A percentile compares a stretch with the other conserved stretches of the same genome.
These are phyloP conservation scores for Fraxinus floribunda DNA, from an alignment of 305 asterid species.

Conservation along the genomic window DNA sequence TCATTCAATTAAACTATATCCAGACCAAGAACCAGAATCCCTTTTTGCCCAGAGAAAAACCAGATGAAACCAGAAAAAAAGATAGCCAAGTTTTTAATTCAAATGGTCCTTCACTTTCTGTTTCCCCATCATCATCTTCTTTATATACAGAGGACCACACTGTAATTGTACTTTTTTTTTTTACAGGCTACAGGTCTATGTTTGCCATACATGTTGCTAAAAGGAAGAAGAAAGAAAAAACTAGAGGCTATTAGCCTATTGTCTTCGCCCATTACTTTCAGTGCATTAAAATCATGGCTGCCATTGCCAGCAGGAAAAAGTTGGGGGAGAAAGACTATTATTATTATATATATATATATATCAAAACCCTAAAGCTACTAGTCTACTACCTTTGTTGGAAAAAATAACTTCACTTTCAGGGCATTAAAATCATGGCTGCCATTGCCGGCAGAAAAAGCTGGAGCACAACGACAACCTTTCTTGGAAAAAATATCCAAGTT, in stretches of 20 bases:
- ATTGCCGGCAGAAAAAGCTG: neutral
- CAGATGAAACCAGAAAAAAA: neutral
- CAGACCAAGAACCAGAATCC: neutral
- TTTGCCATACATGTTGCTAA: constrained; percentile 7
- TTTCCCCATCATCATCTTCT: constrained; percentile 18
- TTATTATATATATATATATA: too few relatives aligned
- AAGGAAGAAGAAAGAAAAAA: neutral
- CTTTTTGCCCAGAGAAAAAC: constrained; percentile 19
- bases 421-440: constrained; percentile 26
- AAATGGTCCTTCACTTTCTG: constrained; percentile 31
- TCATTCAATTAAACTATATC: neutral
- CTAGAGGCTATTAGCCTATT: constrained; percentile 22
- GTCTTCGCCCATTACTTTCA: constrained; percentile 33
- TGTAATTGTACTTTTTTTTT: neutral
- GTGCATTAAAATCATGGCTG: constrained; percentile 23
- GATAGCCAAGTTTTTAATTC: constrained; percentile 11
- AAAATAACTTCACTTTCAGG: constrained; percentile 28
- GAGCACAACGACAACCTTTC: neutral
- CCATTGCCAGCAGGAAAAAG: neutral
- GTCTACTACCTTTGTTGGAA: neutral
- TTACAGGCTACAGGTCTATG: constrained; percentile 22
- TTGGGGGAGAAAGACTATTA: neutral
- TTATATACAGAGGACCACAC: constrained; percentile 31
- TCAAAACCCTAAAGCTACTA: neutral
- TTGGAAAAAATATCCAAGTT: too few relatives aligned